A percentile compares a stretch with the other conserved stretches of the same genome.
These are phyloP conservation scores for Globisporangium heterothallicum DNA, from an alignment of 352 stramenopile genomes.

Conservation along the genomic window DNA sequence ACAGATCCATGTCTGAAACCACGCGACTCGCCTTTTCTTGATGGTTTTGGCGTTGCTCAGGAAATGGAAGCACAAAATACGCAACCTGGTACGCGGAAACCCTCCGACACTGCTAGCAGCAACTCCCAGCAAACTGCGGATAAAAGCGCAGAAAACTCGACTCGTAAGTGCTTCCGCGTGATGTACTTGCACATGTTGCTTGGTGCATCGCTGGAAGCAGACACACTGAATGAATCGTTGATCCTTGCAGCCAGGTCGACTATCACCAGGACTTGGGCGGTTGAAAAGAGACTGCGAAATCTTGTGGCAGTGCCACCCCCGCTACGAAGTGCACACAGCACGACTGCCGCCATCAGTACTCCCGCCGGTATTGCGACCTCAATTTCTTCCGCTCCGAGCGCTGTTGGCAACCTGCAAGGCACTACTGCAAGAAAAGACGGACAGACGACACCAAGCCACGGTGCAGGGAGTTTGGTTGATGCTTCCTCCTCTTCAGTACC, in stretches of 20 bases:
- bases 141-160: background rate
- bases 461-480: background rate
- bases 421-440: slow-evolving; percentile 1
- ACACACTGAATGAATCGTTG: no score
- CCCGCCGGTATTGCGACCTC: background rate
- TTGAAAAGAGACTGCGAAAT: slow-evolving; percentile 46
- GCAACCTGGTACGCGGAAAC: background rate
- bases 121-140: background rate
- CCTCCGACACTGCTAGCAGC: background rate
- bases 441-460: no score
- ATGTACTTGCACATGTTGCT: no score
- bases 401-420: slow-evolving; percentile 3
- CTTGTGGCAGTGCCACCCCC: slow-evolving; percentile 36
- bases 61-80: slow-evolving; percentile 74
- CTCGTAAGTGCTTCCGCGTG: no score
- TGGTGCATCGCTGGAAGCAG: no score
- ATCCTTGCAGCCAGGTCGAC: slow-evolving; percentile 9
- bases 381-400: slow-evolving; percentile 11
- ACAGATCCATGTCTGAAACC: background rate
- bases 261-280: slow-evolving; percentile 46
- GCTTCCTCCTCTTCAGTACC: background rate
- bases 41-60: slow-evolving; percentile 11
- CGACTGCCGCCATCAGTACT: background rate
- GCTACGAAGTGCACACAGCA: slow-evolving; percentile 16
- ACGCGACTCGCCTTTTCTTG: background rate